These are phyloP conservation scores for Arachnomyces sp. DNA, from an alignment of 2,329 filamentous ascomycete genomes.

Conservation along the genomic window DNA sequence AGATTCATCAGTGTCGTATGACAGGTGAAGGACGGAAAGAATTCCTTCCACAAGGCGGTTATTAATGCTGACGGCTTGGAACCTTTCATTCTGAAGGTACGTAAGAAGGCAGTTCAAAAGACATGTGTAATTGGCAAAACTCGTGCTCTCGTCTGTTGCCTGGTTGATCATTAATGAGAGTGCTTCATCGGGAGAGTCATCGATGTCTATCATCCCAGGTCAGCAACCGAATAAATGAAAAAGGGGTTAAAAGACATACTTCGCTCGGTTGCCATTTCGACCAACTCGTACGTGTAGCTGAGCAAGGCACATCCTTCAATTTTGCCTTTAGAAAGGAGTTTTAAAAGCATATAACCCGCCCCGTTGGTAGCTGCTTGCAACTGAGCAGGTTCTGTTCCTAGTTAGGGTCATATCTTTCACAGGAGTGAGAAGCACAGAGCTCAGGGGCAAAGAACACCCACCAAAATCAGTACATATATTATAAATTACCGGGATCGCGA, in stretches of 20 bases:
- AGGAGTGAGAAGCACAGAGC: background rate
- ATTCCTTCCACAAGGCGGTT: constrained; percentile 25
- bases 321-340: constrained; percentile 24
- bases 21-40: constrained; percentile 25
- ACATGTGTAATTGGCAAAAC: constrained; percentile 24
- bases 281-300: constrained; percentile 32
- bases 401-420: background rate
- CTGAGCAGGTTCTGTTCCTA: constrained; percentile 31
- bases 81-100: constrained; percentile 31
- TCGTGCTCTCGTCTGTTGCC: constrained; percentile 18
- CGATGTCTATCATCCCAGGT: constrained; percentile 18
- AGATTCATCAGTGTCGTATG: constrained; percentile 21
- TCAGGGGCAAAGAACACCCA: background rate
- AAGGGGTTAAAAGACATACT: constrained; percentile 21
- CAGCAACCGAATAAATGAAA: background rate
- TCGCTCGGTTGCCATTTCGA: constrained; percentile 34
- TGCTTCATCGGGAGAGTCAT: constrained; percentile 27
- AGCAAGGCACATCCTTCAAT: constrained; percentile 28
- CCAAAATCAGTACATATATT: constrained; percentile 38
- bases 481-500: constrained; percentile 38
- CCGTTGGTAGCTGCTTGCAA: constrained; percentile 29
- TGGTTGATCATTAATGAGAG: constrained; percentile 28
- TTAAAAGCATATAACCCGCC: constrained; percentile 30
- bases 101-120: constrained; percentile 26
- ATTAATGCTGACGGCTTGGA: constrained; percentile 30